These are phyloP conservation scores for Trebouxia sp. DNA, from an alignment of 139 green algal species.

Conservation along the genomic window DNA sequence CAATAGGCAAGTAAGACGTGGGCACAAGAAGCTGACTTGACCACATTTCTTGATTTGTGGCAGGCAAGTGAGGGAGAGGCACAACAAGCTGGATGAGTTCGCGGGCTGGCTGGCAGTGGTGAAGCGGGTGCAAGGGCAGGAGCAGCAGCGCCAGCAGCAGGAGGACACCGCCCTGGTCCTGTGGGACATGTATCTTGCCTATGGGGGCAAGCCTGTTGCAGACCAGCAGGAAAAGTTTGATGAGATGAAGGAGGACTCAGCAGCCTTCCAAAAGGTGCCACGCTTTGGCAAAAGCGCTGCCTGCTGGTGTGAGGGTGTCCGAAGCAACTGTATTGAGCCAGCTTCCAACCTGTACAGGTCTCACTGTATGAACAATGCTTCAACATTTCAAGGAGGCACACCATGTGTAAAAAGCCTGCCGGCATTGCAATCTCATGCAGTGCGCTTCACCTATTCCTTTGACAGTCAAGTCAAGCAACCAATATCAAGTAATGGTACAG, in stretches of 20 bases:
- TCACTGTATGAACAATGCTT: too few relatives aligned
- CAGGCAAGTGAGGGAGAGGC: conserved; percentile 24
- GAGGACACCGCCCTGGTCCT: not conserved
- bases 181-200: conserved; percentile 23
- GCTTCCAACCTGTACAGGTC: too few relatives aligned
- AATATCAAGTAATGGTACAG: not conserved
- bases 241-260: conserved; percentile 28
- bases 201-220: not conserved
- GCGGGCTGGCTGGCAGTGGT: not conserved
- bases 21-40: not conserved
- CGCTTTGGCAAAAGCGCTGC: not conserved
- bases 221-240: conserved; percentile 32
- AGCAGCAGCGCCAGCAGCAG: not conserved
- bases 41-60: not conserved
- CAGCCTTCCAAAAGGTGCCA: conserved; percentile 13
- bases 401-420: too few relatives aligned
- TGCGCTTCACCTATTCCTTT: too few relatives aligned
- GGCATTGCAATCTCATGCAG: too few relatives aligned
- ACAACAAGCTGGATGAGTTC: conserved; percentile 24
- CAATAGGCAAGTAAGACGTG: not conserved
- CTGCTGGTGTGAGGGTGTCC: not conserved
- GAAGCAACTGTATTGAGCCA: too few relatives aligned
- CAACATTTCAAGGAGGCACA: too few relatives aligned
- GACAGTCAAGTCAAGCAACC: too few relatives aligned
- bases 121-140: not conserved